phyloP scores from a whole-genome alignment of 805 yeast species.

The Cyberlindnera nakhonratchasimensis region DNA sequence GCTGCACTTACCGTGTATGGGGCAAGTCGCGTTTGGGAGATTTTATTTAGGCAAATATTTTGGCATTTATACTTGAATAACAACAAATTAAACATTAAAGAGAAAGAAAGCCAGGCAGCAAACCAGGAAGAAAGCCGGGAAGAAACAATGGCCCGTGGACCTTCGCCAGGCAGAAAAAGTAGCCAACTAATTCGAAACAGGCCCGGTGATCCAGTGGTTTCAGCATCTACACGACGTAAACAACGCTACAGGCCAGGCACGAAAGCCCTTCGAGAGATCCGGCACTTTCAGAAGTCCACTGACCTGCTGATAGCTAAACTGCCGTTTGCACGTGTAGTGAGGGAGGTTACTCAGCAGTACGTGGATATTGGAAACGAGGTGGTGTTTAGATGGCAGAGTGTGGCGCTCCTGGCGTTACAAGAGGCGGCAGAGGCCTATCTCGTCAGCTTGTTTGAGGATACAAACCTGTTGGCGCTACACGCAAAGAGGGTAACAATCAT shows the following conservation, averaged over 20 bases:
- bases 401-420: slow-evolving; percentile 73
- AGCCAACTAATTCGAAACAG: slow-evolving; percentile 11
- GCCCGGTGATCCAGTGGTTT: slow-evolving; percentile 14
- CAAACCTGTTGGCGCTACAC: slow-evolving; percentile 73
- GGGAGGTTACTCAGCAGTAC: slow-evolving; percentile 62
- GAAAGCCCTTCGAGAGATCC: slow-evolving; percentile 62
- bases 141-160: slow-evolving; percentile 2
- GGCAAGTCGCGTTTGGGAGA: too few species aligned
- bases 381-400: slow-evolving; percentile 72
- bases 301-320: slow-evolving; percentile 65
- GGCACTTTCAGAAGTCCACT: slow-evolving; percentile 63
- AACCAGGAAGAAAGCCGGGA: background rate
- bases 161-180: background rate
- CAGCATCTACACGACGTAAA: slow-evolving; percentile 3
- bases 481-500: slow-evolving; percentile 82
- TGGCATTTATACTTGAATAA: too few species aligned
- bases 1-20: too few species aligned
- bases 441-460: slow-evolving; percentile 71
- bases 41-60: too few species aligned
- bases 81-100: too few species aligned
- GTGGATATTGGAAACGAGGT: slow-evolving; percentile 48
- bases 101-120: too few species aligned
- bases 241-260: slow-evolving; percentile 58
- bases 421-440: slow-evolving; percentile 80
- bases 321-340: slow-evolving; percentile 74